These are phyloP conservation scores for Poa annua DNA, from an alignment of 176 grass and related monocot genomes.

Conservation along the genomic window DNA sequence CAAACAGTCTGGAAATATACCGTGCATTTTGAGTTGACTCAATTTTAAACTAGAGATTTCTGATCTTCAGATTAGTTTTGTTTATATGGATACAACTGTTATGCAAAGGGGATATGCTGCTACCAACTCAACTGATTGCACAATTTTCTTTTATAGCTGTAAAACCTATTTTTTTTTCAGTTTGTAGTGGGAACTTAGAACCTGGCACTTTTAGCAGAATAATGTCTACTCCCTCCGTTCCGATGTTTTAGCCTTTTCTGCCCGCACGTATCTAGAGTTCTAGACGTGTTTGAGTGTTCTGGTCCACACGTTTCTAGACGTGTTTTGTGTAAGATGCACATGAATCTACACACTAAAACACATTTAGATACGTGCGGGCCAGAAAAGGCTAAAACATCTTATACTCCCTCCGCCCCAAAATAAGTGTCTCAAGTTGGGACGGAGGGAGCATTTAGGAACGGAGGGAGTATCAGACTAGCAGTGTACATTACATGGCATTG, in stretches of 20 bases:
- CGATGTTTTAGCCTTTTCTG: too few species aligned
- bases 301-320: too few species aligned
- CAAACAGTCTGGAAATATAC: conserved; percentile 2
- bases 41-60: conserved; percentile 12
- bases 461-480: neutral
- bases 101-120: neutral
- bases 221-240: neutral
- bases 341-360: too few species aligned
- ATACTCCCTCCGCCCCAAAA: too few species aligned
- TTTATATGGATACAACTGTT: conserved; percentile 16
- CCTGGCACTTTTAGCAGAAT: neutral
- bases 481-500: neutral
- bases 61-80: conserved; percentile 3
- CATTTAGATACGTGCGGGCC: too few species aligned
- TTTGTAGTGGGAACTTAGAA: neutral
- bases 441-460: too few species aligned
- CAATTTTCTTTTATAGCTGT: neutral
- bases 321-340: too few species aligned
- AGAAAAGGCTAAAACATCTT: too few species aligned
- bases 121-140: neutral
- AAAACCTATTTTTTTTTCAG: neutral
- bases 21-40: neutral
- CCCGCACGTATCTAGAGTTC: too few species aligned
- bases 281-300: too few species aligned
- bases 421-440: too few species aligned